Evolutionary conservation across 768 basidiomycete species (phyloP).

Genomic region (Collybia mongolica): DNA sequence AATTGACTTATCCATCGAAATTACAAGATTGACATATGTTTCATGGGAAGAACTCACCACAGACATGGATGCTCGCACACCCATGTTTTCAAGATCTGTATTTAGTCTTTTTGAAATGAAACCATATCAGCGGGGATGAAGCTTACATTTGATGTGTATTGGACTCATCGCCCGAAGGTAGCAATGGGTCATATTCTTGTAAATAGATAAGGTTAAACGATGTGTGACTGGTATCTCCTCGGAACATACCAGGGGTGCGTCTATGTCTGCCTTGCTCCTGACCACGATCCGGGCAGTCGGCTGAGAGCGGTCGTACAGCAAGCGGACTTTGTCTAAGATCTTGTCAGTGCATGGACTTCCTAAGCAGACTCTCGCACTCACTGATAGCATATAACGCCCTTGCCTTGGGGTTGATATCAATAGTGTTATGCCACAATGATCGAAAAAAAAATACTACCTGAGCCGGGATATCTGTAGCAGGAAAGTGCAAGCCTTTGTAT

Average conservation of each 20-base stretch:
- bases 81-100: constrained; percentile 76
- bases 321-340: constrained; percentile 64
- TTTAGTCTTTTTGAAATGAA: constrained; percentile 1
- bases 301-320: constrained; percentile 73
- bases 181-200: constrained; percentile 79
- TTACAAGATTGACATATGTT: constrained; percentile 1
- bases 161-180: constrained; percentile 87
- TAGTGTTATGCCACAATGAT: background rate
- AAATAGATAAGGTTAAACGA: background rate
- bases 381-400: constrained; percentile 68
- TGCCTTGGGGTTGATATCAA: constrained; percentile 38
- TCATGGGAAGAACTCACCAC: constrained; percentile 44
- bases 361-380: constrained; percentile 23
- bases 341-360: background rate
- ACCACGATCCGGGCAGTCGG: constrained; percentile 74
- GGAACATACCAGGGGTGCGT: constrained; percentile 55
- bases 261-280: constrained; percentile 59
- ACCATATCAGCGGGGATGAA: background rate
- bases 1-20: constrained; percentile 52
- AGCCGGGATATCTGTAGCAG: constrained; percentile 65
- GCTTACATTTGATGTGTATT: constrained; percentile 73
- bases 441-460: constrained; percentile 45
- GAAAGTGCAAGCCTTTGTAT: constrained; percentile 71
- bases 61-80: constrained; percentile 84
- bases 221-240: background rate